Percentiles rank a stretch among this genome's conserved stretches.
Evolutionary conservation across 2,329 filamentous ascomycete species (phyloP).

Genomic region (Aureobasidium sp.): DNA sequence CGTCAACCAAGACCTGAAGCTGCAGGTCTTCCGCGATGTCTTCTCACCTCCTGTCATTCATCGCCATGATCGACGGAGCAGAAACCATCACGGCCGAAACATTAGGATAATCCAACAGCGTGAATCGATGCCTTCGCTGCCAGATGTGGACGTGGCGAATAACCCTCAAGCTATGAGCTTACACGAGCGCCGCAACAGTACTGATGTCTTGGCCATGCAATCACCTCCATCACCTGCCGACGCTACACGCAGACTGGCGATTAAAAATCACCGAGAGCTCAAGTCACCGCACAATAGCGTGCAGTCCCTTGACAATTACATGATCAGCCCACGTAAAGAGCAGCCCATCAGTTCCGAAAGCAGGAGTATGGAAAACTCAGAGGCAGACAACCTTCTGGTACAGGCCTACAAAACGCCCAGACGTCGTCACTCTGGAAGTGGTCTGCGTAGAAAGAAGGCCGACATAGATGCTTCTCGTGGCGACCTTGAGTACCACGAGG

Average conservation of each 20-base stretch:
- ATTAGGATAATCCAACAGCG: conserved; percentile 21
- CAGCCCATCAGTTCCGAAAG: background rate
- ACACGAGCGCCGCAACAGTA: conserved; percentile 30
- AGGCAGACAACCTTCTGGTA: conserved; percentile 5
- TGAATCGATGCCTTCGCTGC: conserved; percentile 9
- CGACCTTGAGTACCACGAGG: conserved; percentile 83
- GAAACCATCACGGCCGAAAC: conserved; percentile 56
- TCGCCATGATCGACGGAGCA: conserved; percentile 64
- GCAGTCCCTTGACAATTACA: conserved; percentile 5
- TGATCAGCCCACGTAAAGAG: background rate
- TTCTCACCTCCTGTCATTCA: conserved; percentile 78
- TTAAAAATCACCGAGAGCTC: conserved; percentile 25
- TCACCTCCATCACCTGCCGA: conserved; percentile 23
- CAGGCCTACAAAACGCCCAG: conserved; percentile 26
- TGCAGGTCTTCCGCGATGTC: conserved; percentile 87
- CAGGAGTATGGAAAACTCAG: conserved; percentile 10
- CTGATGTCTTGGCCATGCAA: conserved; percentile 27
- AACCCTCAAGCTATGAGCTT: background rate
- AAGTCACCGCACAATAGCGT: conserved; percentile 5
- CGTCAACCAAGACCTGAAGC: conserved; percentile 77
- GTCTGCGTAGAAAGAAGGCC: conserved; percentile 60
- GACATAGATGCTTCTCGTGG: conserved; percentile 60
- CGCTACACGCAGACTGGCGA: conserved; percentile 33
- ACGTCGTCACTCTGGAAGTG: conserved; percentile 80
- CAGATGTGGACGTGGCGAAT: background rate